A percentile compares a stretch with the other conserved stretches of the same genome.
phyloP scores from a whole-genome alignment of 2,329 filamentous ascomycete genomes.

The Aspergillus sp. region DNA sequence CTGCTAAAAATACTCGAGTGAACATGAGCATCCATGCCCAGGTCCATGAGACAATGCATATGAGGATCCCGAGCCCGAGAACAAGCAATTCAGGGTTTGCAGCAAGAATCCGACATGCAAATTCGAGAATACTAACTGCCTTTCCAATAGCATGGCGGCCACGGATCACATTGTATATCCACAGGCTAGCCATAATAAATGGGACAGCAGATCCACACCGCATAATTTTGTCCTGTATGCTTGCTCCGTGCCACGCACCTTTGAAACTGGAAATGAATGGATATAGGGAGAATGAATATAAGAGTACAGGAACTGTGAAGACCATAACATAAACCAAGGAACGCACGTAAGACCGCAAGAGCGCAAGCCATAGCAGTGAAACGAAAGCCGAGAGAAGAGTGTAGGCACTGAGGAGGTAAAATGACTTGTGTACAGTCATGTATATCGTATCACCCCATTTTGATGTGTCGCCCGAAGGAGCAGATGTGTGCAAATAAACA shows the following conservation, averaged over 20 bases:
- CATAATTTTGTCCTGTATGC: constrained; percentile 84
- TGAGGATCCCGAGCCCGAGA: constrained; percentile 75
- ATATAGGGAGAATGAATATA: constrained; percentile 87
- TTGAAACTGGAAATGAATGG: constrained; percentile 87
- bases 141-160: constrained; percentile 75
- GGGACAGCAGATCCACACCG: constrained; percentile 79
- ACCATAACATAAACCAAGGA: constrained; percentile 77
- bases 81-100: constrained; percentile 78
- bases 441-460: constrained; percentile 88
- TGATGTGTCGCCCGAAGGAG: constrained; percentile 62
- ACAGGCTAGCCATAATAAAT: constrained; percentile 65
- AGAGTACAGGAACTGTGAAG: constrained; percentile 76
- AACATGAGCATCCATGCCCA: constrained; percentile 98
- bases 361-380: constrained; percentile 83
- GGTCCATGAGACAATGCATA: constrained; percentile 76
- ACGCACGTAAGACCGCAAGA: constrained; percentile 81
- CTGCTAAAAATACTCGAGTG: constrained; percentile 88
- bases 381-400: constrained; percentile 86
- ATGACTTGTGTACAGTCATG: constrained; percentile 77
- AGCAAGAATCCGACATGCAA: constrained; percentile 79
- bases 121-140: constrained; percentile 85
- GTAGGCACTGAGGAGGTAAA: constrained; percentile 84
- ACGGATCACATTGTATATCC: constrained; percentile 78
- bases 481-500: constrained; percentile 81
- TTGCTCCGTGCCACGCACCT: constrained; percentile 66